phyloP scores from a whole-genome alignment of 208 protist species.

The Trichomonas gallinae region DNA sequence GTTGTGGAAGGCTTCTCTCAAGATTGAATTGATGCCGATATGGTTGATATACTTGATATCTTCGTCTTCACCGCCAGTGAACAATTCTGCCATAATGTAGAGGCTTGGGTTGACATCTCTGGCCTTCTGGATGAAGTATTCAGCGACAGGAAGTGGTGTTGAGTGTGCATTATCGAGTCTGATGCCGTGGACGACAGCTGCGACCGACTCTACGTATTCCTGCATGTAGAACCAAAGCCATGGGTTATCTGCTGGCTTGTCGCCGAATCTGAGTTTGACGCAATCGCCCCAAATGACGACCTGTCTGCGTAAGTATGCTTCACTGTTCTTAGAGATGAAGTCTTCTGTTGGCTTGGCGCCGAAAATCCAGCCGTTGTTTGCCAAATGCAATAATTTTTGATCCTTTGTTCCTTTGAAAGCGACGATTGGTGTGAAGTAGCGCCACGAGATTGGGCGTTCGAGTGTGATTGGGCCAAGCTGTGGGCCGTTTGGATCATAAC shows the following conservation, averaged over 20 bases:
- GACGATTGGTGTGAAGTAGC: not conserved
- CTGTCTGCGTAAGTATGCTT: not conserved
- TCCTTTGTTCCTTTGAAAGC: not conserved
- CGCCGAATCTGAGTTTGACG: not conserved
- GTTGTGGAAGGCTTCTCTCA: not conserved
- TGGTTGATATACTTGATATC: slow-evolving; percentile 20
- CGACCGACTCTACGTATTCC: not conserved
- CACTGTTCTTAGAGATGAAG: not conserved
- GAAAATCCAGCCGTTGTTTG: not conserved
- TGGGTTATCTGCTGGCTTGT: slow-evolving; percentile 16
- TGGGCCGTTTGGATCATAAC: not conserved
- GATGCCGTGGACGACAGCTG: not conserved
- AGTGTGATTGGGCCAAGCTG: not conserved
- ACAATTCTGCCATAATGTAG: not conserved
- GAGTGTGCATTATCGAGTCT: slow-evolving; percentile 11
- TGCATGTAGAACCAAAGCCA: not conserved
- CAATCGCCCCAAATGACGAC: slow-evolving; percentile 8
- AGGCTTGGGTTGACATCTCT: not conserved
- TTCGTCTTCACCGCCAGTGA: not conserved
- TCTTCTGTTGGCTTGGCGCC: not conserved
- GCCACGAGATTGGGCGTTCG: not conserved
- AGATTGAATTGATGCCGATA: not conserved
- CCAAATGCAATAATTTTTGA: not conserved
- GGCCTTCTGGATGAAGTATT: not conserved
- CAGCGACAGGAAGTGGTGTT: not conserved